phyloP scores from a whole-genome alignment of 805 yeast species.

The Yarrowia sp. region DNA sequence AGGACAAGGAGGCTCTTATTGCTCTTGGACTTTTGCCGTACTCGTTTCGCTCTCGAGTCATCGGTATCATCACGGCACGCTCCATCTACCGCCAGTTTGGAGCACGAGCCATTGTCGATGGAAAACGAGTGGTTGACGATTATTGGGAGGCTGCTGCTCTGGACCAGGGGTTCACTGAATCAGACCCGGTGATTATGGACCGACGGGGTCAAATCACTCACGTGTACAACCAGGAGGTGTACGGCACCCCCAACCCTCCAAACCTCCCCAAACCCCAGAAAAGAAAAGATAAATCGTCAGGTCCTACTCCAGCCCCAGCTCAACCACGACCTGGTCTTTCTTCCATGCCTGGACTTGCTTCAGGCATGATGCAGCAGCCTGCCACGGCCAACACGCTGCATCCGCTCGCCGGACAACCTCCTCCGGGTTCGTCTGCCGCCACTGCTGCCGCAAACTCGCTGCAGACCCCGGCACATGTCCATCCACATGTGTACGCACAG shows the following conservation, averaged over 20 bases:
- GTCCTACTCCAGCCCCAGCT: neutral
- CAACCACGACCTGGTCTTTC: neutral
- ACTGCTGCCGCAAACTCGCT: neutral
- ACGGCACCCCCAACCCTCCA: slow-evolving; percentile 18
- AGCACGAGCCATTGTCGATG: slow-evolving; percentile 48
- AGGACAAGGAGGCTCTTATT: slow-evolving; percentile 43
- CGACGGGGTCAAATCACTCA: slow-evolving; percentile 30
- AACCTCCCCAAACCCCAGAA: slow-evolving; percentile 19
- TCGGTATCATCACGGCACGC: slow-evolving; percentile 45
- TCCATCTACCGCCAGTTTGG: slow-evolving; percentile 52
- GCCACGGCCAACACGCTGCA: slow-evolving; percentile 9
- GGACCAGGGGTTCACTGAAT: slow-evolving; percentile 46
- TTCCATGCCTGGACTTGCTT: neutral
- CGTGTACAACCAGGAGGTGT: slow-evolving; percentile 25
- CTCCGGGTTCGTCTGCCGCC: neutral
- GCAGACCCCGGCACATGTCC: slow-evolving; percentile 24
- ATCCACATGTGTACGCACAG: slow-evolving; percentile 24
- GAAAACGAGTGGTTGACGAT: slow-evolving; percentile 52
- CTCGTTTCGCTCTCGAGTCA: slow-evolving; percentile 38
- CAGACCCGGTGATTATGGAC: slow-evolving; percentile 44
- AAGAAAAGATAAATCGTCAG: neutral
- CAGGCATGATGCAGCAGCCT: neutral
- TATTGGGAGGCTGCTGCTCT: slow-evolving; percentile 52
- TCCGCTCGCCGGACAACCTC: slow-evolving; percentile 13
- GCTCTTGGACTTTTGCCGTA: slow-evolving; percentile 37